Percentiles rank a stretch among this genome's conserved stretches.
Evolutionary conservation across 2,329 filamentous ascomycete species (phyloP).

Genomic region (Verticillium nubilum): DNA sequence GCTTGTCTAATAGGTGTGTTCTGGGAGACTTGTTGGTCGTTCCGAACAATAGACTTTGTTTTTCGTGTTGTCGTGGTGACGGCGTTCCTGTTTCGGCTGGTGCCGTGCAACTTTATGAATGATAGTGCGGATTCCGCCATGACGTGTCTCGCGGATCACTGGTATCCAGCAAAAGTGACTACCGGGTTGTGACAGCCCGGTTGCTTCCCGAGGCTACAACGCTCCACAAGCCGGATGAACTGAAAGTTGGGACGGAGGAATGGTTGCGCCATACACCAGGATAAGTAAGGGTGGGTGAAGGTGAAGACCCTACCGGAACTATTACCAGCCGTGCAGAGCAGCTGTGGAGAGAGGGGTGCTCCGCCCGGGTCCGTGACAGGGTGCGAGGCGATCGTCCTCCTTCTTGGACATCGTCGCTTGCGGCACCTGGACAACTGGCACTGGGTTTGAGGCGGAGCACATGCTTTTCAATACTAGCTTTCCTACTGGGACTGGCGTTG

Average conservation of each 20-base stretch:
- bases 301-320: background rate
- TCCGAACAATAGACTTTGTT: background rate
- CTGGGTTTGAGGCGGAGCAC: background rate
- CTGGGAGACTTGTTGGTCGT: background rate
- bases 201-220: background rate
- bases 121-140: background rate
- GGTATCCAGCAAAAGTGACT: background rate
- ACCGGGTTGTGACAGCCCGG: background rate
- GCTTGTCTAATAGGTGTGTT: background rate
- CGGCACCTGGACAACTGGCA: too few relatives aligned
- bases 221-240: background rate
- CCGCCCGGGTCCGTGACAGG: background rate
- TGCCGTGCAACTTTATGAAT: background rate
- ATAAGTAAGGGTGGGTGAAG: background rate
- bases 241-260: background rate
- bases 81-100: background rate
- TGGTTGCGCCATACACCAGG: slow-evolving; percentile 1
- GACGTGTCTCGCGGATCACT: background rate
- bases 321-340: background rate
- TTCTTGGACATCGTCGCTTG: too few relatives aligned
- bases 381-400: background rate
- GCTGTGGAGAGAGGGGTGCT: background rate
- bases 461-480: too few relatives aligned
- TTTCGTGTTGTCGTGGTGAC: background rate
- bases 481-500: too few relatives aligned